These are phyloP conservation scores for Trematosphaeria pertusa DNA, from an alignment of 2,329 filamentous ascomycete genomes.

Conservation along the genomic window DNA sequence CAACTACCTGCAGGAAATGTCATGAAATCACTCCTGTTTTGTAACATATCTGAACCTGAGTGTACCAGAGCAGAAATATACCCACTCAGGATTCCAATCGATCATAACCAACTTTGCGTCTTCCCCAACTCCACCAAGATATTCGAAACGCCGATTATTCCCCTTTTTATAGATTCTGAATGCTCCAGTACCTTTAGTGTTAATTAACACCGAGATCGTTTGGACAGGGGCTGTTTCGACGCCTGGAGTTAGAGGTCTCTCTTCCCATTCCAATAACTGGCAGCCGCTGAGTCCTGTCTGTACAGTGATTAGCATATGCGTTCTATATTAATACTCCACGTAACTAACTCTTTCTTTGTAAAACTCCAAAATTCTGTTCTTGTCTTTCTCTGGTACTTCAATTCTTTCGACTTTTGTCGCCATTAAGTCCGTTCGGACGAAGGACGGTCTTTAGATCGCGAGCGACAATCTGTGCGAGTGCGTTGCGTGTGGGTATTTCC, in stretches of 20 bases:
- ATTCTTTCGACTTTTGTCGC: constrained; percentile 4
- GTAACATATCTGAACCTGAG: constrained; percentile 2
- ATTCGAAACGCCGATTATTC: neutral
- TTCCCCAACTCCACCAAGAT: neutral
- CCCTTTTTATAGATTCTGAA: constrained; percentile 3
- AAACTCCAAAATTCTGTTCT: constrained; percentile 3
- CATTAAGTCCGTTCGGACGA: neutral
- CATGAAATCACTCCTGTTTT: constrained; percentile 1
- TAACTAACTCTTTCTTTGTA: neutral
- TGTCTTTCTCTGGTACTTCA: neutral
- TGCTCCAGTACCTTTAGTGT: constrained; percentile 4
- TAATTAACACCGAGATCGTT: constrained; percentile 1
- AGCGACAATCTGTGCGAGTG: neutral
- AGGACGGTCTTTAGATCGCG: constrained; percentile 1
- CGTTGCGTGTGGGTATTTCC: neutral
- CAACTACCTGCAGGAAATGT: neutral
- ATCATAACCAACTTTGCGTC: neutral
- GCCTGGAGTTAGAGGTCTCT: neutral
- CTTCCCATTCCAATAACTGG: constrained; percentile 1
- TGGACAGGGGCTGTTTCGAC: neutral
- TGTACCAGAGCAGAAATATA: constrained; percentile 1
- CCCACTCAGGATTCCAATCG: constrained; percentile 1
- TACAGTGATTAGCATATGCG: neutral
- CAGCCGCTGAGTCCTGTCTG: constrained; percentile 1
- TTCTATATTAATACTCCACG: neutral